phyloP scores from a whole-genome alignment of 2,329 filamentous ascomycete genomes.

The Talaromyces verruculosus region DNA sequence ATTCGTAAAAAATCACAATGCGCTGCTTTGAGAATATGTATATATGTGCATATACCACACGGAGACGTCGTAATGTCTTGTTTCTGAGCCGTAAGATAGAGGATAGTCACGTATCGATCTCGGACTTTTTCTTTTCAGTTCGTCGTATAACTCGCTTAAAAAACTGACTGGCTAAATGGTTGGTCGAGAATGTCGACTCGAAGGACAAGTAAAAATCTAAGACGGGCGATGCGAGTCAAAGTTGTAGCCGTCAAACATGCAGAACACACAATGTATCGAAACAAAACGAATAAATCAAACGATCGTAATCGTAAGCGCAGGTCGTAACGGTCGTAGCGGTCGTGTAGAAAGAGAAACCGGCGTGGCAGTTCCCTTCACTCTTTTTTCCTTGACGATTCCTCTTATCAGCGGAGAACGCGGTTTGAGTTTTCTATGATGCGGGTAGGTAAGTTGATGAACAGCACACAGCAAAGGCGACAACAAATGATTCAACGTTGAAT shows the following conservation, averaged over 20 bases:
- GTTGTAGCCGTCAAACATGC: constrained; percentile 7
- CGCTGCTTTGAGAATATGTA: constrained; percentile 8
- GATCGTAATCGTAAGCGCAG: constrained; percentile 23
- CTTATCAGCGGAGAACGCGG: constrained; percentile 5
- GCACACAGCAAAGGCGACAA: constrained; percentile 11
- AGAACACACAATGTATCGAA: constrained; percentile 20
- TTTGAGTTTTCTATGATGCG: constrained; percentile 9
- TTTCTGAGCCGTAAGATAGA: constrained; percentile 6
- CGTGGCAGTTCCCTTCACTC: constrained; percentile 3
- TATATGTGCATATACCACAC: constrained; percentile 12
- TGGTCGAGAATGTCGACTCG: background rate
- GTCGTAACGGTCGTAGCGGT: constrained; percentile 38
- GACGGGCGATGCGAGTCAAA: constrained; percentile 13
- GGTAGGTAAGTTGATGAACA: constrained; percentile 20
- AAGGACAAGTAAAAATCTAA: constrained; percentile 15
- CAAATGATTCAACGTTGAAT: background rate
- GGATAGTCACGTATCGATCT: background rate
- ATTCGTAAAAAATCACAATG: constrained; percentile 12
- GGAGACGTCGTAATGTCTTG: constrained; percentile 3
- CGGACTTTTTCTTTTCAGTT: constrained; percentile 8
- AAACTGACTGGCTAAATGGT: constrained; percentile 4
- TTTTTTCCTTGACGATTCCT: background rate
- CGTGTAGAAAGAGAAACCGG: constrained; percentile 22
- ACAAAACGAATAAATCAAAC: constrained; percentile 15
- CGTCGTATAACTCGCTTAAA: constrained; percentile 8